Percentiles rank a stretch among this genome's conserved stretches.
phyloP scores from a whole-genome alignment of 2,329 filamentous ascomycete species.

The Dothistroma pini region DNA sequence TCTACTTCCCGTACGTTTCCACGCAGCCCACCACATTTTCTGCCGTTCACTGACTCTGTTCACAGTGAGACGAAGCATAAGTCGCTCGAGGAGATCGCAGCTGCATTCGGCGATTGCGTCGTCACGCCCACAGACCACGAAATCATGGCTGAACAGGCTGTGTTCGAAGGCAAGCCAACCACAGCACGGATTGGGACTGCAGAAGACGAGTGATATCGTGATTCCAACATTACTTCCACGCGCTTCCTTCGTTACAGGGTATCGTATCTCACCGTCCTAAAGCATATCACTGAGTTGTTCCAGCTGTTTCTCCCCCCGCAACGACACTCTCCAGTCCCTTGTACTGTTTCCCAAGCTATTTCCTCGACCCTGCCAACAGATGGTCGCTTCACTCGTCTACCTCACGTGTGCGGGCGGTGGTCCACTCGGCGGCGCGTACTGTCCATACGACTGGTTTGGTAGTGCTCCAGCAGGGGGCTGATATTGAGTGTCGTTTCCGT shows the following conservation, averaged over 20 bases:
- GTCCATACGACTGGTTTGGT: neutral
- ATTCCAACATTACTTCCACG: neutral
- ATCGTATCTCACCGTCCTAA: neutral
- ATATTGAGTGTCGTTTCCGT: neutral
- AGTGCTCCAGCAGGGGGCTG: neutral
- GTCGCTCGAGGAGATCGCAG: slow-evolving; percentile 32
- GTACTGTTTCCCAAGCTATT: neutral
- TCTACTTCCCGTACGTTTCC: no score
- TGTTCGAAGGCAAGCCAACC: slow-evolving; percentile 23
- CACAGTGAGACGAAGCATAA: slow-evolving; percentile 29
- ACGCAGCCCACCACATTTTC: no score
- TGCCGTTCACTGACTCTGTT: neutral
- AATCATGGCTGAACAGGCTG: slow-evolving; percentile 20
- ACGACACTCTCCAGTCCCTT: neutral
- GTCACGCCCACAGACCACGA: slow-evolving; percentile 29
- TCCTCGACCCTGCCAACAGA: neutral
- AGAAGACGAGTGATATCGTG: neutral
- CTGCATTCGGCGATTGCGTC: slow-evolving; percentile 33
- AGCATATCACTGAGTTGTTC: neutral
- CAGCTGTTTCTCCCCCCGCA: neutral
- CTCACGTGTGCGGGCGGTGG: slow-evolving; percentile 1
- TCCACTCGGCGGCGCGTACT: neutral
- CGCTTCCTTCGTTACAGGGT: neutral
- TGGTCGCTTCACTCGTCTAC: neutral
- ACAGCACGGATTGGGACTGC: neutral